Percentiles rank a stretch among this genome's conserved stretches.
These are phyloP conservation scores for Lathyrus sativus DNA, from an alignment of 306 rosid genomes.

Conservation along the genomic window DNA sequence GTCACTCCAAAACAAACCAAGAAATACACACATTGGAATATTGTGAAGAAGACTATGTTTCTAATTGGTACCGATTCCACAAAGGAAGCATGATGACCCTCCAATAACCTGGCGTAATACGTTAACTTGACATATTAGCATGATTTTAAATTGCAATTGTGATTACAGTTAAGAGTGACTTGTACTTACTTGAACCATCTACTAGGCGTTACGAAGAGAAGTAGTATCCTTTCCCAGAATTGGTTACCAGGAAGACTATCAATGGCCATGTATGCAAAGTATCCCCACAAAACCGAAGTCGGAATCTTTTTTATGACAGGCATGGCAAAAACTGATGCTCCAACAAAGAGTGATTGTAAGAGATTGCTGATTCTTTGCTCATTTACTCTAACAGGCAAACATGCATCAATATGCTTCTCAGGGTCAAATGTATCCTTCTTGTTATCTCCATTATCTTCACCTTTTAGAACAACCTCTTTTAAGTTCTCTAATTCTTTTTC, in stretches of 20 bases:
- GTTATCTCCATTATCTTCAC: conserved; percentile 43
- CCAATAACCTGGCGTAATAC: conserved; percentile 55
- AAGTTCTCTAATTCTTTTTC: conserved; percentile 68
- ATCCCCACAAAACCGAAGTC: conserved; percentile 92
- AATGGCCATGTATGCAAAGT: conserved; percentile 86
- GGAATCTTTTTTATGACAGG: conserved; percentile 73
- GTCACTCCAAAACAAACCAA: conserved; percentile 59
- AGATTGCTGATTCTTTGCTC: conserved; percentile 92
- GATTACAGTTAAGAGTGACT: background rate
- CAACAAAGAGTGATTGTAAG: conserved; percentile 73
- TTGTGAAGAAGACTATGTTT: conserved; percentile 60
- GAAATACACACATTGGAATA: conserved; percentile 68
- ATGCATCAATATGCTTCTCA: conserved; percentile 71
- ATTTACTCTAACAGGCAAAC: conserved; percentile 78
- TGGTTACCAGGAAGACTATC: conserved; percentile 94
- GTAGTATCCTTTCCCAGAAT: conserved; percentile 76
- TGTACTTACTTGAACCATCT: conserved; percentile 70
- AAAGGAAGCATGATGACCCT: conserved; percentile 69
- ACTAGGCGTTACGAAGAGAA: conserved; percentile 64
- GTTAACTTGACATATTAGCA: background rate
- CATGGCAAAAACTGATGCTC: conserved; percentile 71
- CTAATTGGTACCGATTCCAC: conserved; percentile 73
- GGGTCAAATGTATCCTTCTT: conserved; percentile 60
- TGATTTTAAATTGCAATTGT: background rate
- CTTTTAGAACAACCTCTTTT: conserved; percentile 69